Base-by-base conservation (phyloP, 768 basidiomycete species). In the Epithele typhae region DNA sequence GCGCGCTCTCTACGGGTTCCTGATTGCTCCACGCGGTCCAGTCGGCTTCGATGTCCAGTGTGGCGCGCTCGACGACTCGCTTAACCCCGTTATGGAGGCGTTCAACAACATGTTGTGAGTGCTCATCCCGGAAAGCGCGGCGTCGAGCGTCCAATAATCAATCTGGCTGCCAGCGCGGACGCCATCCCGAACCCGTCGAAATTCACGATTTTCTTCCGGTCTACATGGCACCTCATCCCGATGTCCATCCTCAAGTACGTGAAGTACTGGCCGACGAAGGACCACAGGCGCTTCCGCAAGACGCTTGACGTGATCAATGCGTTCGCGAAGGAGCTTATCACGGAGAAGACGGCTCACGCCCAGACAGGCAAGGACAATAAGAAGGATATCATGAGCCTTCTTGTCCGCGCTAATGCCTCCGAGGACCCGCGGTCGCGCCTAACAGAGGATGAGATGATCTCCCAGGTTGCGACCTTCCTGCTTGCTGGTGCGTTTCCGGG, bases 321-420 rank as follows among this genome's bases (percentile, higher is more conserved):
- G 3, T 57, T 64, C 11, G 54, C 63, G 12, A 47, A 50, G 21
- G 41, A 40, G 5, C 48, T 68, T 3, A 45, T 68, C 25, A 41
- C 45, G 12, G 51, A 58, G 39, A 60, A 64, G 48, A 57, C 52
- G n/a, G 51, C 53, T 19, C 48, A 52, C 8, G 48, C 44, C 4
- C 40, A 55, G 10, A 37, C 49, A 0, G 43, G 49, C 8, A 51
- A 56, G 12, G 54, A 54, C 22, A 59, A 58, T 18, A 63, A 59
- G 47, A 64, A 58, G 46, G 67, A 66, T 43, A 61, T 67, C 18
- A 62, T 68, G 56, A 68, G 65, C 30, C 54, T 68, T 22, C 27
- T 23, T 61, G 62, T 67, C 17, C 61, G 58, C 32, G 64, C 67
- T 0, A 68, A 68, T 46, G 35, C 40, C 2, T 53, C 58, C 9